Evolutionary conservation across 1,284 basidiomycete species (phyloP), one percentile per base, ranked within the genome.

Genomic region (Cryptococcus sp.): DNA sequence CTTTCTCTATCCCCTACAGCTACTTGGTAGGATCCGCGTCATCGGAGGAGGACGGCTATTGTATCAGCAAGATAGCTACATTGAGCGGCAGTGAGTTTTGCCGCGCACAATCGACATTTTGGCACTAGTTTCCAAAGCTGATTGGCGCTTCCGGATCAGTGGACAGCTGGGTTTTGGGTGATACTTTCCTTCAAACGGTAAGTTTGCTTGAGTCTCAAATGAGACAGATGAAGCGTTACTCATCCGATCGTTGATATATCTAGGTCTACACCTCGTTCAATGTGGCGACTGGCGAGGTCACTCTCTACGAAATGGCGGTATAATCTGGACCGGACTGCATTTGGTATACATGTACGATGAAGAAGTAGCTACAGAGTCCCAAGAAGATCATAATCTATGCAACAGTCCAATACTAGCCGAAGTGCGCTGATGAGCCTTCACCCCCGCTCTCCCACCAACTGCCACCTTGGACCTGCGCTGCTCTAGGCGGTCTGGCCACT

Each of bases 401-500:
- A 8, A 35, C 8, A 10, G 31, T 10, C 10, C 39, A 23, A 17
- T 42, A 19, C n/a, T 19, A 47, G 22, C 46, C 44, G n/a, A 35
- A 20, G 38, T 16, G 20, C 46, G 19, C 6, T 8, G 41, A 40
- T 22, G 50, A 42, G 45, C 54, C 54, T 16, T 64, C 57, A 8
- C 63, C 61, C 1, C 69, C 67, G 45, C 63, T 67, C 48, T 61
- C 51, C 64, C 67, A 67, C 61, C 62, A 68, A 5, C 52, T 56
- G 3, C 65, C 67, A 38, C 67, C 63, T 25, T 54, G n/a, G 2
- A 62, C 55, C 10, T 45, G 54, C n/a, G 54, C 60, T 13, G 38
- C 46, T 23, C 61, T 61, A 1, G 70, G 69, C n/a, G 70, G 70
- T 51, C 65, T 67, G 15, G 70, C 70, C 44, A 64, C 56, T 13